Evolutionary conservation across 2,329 filamentous ascomycete species (phyloP), one percentile per base, ranked within the genome.

Genomic region (Neurospora sp.): DNA sequence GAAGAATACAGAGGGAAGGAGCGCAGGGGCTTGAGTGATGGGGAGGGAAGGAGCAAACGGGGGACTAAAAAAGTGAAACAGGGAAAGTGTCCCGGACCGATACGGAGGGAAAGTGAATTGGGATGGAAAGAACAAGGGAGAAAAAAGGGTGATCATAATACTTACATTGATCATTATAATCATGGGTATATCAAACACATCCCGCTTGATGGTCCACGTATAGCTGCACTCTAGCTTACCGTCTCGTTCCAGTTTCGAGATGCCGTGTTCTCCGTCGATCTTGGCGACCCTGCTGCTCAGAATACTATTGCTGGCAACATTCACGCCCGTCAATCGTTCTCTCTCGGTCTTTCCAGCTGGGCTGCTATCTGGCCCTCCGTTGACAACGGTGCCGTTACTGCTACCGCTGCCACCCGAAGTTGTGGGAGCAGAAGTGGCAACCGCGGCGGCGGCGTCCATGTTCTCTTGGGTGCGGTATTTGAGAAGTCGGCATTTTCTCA

Each of bases 181-280:
- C 93, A 97, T 97, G 28, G 96, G 96, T 80, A 98, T 97, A 82
- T 98, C 95, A 82, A 98, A 98, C 52, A 96, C 93, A 80, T 99
- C 96, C 73, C 95, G 87, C 82, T 97, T 97, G 73, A 98, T 94
- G 73, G 93, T 95, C 94, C 95, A 98, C 82, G 93, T 97, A 81
- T 96, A 97, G 76, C 92, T 93, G 82, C 94, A 97, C 78, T 97
- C 92, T 70, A 98, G 91, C 81, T 96, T 94, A 69, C 94, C 95
- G 77, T 97, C 93, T 78, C 89, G 91, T 77, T 92, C 93, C 15
- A 97, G 86, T 77, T 89, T 88, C 69, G 91, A 91, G 80, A 97
- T 95, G 10, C 92, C 93, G 72, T 91, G 87, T 79, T 93, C 90
- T 69, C 90, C 89, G 75, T 89, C 88, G 74, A 90, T 90, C 72